Evolutionary conservation across 2,329 filamentous ascomycete species (phyloP), one percentile per base, ranked within the genome.

Genomic region (Bipolaris sorokiniana): DNA sequence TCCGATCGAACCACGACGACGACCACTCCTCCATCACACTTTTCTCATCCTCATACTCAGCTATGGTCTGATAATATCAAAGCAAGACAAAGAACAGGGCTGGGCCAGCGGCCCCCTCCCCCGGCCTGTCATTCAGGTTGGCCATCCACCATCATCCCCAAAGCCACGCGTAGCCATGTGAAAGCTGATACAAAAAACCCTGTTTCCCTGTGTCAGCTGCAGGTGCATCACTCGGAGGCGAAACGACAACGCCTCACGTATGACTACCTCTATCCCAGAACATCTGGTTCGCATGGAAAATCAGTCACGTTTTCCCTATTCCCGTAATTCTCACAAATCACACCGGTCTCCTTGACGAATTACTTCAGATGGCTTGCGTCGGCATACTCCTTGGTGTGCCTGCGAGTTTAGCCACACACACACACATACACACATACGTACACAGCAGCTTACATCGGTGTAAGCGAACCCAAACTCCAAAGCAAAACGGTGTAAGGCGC

Each of bases 191-290:
- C 46, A 36, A 22, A 22, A 15, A 37, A 48, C 46, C 46, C 40
- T 46, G 33, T 22, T 37, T 42, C n/a, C 34, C 61, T 38, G 33
- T 66, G 65, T 69, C 66, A 69, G 66, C 65, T 69, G 66, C 66
- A 69, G 65, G 64, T 68, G 59, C 64, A 28, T 57, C 54, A 18
- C 18, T 22, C 20, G 34, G 47, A 46, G 58, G 56, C 58, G 59
- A 55, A 61, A 62, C 34, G 11, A 48, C 23, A 18, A 22, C 31
- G 45, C 28, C 26, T 44, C n/a, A 40, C 42, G 33, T 42, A 41
- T 48, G 49, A 54, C 50, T 45, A 26, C 44, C 36, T 16, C 34
- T 28, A 38, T 48, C 33, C 26, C 33, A 44, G 53, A 50, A 44
- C 45, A 54, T 57, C 54, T 54, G 40, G 57, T 63, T 66, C 58